These are phyloP conservation scores for Fusarium sp. DNA, from an alignment of 2,329 filamentous ascomycete species.

Conservation along the genomic window DNA sequence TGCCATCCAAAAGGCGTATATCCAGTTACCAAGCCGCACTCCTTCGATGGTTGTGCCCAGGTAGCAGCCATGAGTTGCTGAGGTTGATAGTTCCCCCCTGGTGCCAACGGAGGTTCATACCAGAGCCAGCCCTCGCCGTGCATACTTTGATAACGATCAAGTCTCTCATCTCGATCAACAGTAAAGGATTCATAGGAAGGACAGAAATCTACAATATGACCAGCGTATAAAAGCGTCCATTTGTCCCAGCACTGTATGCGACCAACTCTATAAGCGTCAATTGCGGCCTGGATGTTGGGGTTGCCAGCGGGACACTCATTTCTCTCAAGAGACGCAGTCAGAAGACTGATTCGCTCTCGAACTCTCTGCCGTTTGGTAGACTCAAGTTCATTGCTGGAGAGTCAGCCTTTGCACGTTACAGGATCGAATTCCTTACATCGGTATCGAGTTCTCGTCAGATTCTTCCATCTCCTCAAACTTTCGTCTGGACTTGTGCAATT, in stretches of 20 bases:
- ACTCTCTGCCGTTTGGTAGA: slow-evolving; percentile 38
- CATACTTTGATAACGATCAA: slow-evolving; percentile 35
- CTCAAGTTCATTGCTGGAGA: slow-evolving; percentile 40
- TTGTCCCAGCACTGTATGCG: slow-evolving; percentile 40
- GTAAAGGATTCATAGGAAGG: slow-evolving; percentile 43
- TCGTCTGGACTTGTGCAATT: slow-evolving; percentile 21
- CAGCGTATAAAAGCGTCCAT: slow-evolving; percentile 43
- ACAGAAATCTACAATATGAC: slow-evolving; percentile 36
- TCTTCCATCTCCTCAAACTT: slow-evolving; percentile 37
- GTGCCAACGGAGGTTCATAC: slow-evolving; percentile 41
- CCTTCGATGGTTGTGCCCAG: slow-evolving; percentile 36
- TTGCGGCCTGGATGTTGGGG: slow-evolving; percentile 37
- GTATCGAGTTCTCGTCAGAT: slow-evolving; percentile 37
- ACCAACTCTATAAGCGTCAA: slow-evolving; percentile 35
- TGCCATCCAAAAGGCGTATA: slow-evolving; percentile 21
- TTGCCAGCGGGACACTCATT: slow-evolving; percentile 18
- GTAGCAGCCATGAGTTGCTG: slow-evolving; percentile 41
- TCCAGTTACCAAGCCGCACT: slow-evolving; percentile 3
- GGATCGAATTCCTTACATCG: slow-evolving; percentile 25
- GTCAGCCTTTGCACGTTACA: slow-evolving; percentile 4
- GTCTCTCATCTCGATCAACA: slow-evolving; percentile 36
- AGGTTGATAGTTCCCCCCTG: slow-evolving; percentile 13
- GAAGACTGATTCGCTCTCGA: slow-evolving; percentile 20
- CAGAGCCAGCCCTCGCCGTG: slow-evolving; percentile 46
- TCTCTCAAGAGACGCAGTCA: slow-evolving; percentile 21